Evolutionary conservation across 148 eudicot genomes (phyloP).

Genomic region (Chenopodium suecicum): DNA sequence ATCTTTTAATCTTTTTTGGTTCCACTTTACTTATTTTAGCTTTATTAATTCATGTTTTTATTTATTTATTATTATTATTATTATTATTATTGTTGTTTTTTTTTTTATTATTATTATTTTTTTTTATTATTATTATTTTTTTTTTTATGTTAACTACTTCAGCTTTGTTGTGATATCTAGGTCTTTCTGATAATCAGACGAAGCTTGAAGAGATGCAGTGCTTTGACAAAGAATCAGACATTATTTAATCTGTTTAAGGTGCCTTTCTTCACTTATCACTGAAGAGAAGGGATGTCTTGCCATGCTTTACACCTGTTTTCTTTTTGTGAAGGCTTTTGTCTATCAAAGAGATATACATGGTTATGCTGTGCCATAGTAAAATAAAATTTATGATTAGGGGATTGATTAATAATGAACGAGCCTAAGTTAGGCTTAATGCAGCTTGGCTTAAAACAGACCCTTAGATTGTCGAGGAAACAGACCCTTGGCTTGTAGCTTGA

Average conservation of each 20-base stretch:
- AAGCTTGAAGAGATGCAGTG: slow-evolving; percentile 94
- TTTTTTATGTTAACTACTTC: slow-evolving; percentile 11
- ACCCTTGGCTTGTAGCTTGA: not conserved
- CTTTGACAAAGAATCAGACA: slow-evolving; percentile 91
- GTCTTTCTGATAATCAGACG: slow-evolving; percentile 88
- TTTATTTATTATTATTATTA: too few relatives aligned
- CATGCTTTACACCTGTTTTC: not conserved
- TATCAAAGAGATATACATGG: not conserved
- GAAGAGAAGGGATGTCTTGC: slow-evolving; percentile 1
- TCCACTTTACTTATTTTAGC: not conserved
- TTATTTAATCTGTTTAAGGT: slow-evolving; percentile 82
- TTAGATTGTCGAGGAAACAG: not conserved
- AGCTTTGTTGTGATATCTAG: slow-evolving; percentile 36
- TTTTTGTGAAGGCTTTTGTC: not conserved
- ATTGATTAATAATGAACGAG: not conserved
- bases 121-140: too few relatives aligned
- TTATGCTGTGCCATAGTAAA: not conserved
- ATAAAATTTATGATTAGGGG: not conserved
- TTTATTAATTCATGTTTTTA: too few relatives aligned
- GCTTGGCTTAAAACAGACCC: not conserved
- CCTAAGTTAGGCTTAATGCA: not conserved
- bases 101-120: too few relatives aligned
- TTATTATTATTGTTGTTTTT: too few relatives aligned
- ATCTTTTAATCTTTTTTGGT: not conserved
- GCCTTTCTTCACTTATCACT: not conserved